These are phyloP conservation scores for Calonectria pauciramosa DNA, from an alignment of 2,329 filamentous ascomycete species.

Conservation along the genomic window DNA sequence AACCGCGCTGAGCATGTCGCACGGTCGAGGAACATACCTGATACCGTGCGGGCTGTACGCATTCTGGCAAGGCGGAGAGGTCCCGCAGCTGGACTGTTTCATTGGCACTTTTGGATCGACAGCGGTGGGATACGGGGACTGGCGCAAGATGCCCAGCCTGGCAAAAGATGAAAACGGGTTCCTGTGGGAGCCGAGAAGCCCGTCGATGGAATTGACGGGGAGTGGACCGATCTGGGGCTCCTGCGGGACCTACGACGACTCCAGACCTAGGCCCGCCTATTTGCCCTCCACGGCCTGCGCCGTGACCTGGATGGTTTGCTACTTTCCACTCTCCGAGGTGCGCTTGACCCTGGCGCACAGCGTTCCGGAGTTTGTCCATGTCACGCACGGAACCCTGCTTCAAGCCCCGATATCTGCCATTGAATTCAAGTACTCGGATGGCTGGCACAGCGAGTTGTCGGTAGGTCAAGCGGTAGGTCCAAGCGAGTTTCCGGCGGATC, in stretches of 20 bases:
- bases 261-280: neutral
- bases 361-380: neutral
- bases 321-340: neutral
- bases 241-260: neutral
- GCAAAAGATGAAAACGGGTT: neutral
- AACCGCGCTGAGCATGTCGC: neutral
- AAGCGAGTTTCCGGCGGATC: neutral
- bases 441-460: too few species aligned
- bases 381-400: neutral
- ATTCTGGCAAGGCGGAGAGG: neutral
- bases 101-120: neutral
- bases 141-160: neutral
- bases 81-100: neutral
- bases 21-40: neutral
- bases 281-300: neutral
- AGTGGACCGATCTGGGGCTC: neutral
- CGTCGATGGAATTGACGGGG: neutral
- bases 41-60: conserved; percentile 7
- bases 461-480: too few species aligned
- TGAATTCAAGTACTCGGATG: neutral
- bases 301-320: conserved; percentile 10
- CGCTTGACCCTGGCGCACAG: neutral
- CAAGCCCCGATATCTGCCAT: conserved; percentile 7
- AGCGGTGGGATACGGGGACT: neutral
- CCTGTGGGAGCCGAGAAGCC: neutral